These are phyloP conservation scores for Cercophora newfieldiana DNA, from an alignment of 495 filamentous ascomycete species.

Conservation along the genomic window DNA sequence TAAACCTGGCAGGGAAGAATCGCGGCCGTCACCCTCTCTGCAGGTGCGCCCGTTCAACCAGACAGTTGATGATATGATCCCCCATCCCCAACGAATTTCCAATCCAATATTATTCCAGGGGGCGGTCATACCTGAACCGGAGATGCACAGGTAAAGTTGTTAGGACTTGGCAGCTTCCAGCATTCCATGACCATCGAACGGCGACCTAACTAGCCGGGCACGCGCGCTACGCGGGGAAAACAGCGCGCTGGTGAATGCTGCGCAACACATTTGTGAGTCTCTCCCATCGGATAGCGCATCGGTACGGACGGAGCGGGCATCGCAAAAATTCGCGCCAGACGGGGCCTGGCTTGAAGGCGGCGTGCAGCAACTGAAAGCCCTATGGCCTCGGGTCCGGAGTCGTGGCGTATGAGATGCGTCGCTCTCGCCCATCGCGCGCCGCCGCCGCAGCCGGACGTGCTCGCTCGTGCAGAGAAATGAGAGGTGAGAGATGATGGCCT, in stretches of 20 bases:
- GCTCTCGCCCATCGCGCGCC: not conserved
- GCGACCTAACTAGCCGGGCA: not conserved
- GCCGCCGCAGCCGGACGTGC: conserved; percentile 6
- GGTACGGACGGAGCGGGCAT: not conserved
- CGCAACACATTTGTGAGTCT: not conserved
- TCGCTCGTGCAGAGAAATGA: not conserved
- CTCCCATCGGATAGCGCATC: conserved; percentile 2
- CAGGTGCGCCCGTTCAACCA: not conserved
- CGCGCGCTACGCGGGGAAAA: not conserved
- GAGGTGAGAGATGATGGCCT: conserved; percentile 6
- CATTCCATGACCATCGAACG: no score
- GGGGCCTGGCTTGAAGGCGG: not conserved
- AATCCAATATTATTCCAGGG: conserved; percentile 3
- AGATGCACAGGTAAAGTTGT: not conserved
- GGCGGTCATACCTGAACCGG: not conserved
- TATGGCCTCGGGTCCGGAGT: not conserved
- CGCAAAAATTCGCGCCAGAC: not conserved
- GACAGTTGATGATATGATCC: not conserved
- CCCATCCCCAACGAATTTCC: not conserved
- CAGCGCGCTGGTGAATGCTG: not conserved
- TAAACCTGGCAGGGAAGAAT: conserved; percentile 1
- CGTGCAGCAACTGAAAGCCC: not conserved
- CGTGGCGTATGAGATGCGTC: not conserved
- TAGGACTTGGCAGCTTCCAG: not conserved
- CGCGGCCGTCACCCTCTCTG: not conserved